phyloP scores from a whole-genome alignment of 2,329 filamentous ascomycete species.

The Penicillium sp. region DNA sequence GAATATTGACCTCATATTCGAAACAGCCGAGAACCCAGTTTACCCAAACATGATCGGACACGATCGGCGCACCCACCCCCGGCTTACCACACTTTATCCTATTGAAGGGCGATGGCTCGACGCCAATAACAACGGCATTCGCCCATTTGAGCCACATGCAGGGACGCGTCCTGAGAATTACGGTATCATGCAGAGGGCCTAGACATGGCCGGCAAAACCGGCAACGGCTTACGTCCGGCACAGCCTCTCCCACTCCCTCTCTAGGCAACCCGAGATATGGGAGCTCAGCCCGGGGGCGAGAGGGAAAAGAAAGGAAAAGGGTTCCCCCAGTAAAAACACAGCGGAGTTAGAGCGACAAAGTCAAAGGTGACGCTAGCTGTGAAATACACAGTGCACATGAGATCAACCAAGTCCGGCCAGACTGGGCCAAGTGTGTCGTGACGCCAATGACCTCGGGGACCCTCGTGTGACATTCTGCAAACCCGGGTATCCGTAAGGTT shows the following conservation, averaged over 20 bases:
- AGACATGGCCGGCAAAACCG: background rate
- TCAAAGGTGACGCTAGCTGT: too few relatives aligned
- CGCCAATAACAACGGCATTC: background rate
- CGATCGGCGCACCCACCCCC: conserved; percentile 3
- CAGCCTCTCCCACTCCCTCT: background rate
- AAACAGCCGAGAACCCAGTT: too few relatives aligned
- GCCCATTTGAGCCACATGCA: conserved; percentile 28
- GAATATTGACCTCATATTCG: too few relatives aligned
- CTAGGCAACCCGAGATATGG: too few relatives aligned
- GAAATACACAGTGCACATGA: too few relatives aligned
- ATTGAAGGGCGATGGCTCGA: background rate
- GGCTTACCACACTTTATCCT: conserved; percentile 15
- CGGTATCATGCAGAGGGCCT: conserved; percentile 26
- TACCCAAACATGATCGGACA: background rate
- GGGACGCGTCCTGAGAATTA: conserved; percentile 23
- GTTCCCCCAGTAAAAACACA: too few relatives aligned
- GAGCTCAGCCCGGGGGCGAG: too few relatives aligned
- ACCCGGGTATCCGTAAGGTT: background rate
- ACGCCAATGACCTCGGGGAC: background rate
- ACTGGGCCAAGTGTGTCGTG: background rate
- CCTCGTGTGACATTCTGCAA: background rate
- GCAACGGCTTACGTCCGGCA: background rate
- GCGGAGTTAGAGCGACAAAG: too few relatives aligned
- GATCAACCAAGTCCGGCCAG: too few relatives aligned
- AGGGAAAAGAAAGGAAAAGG: background rate